Conservation (phyloP, 192 early-diverging fungal genomes). For the Ambispora gerdemannii region DNA sequence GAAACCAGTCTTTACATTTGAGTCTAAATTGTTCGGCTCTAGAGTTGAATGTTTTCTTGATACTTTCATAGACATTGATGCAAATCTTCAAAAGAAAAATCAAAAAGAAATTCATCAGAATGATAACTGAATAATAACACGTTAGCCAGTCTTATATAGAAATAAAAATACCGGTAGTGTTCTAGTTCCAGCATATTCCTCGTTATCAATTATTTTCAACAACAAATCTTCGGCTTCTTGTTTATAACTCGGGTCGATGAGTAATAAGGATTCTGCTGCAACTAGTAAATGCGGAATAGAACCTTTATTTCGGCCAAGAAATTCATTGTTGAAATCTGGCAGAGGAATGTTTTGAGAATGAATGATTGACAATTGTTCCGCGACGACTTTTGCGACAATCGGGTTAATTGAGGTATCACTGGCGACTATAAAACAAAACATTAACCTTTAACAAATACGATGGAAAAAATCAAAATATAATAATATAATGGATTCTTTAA, state of each 20-base stretch:
- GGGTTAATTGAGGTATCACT: conserved; percentile 4
- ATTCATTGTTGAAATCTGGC: conserved; percentile 4
- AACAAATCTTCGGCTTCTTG: conserved; percentile 24
- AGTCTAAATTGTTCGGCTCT: conserved; percentile 22
- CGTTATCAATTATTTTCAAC: background rate
- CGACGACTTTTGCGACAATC: conserved; percentile 19
- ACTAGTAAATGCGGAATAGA: conserved; percentile 27
- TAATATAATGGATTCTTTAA: background rate
- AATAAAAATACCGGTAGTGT: conserved; percentile 16
- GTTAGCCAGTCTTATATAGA: background rate
- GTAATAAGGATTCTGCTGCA: conserved; percentile 17
- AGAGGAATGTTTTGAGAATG: conserved; percentile 2
- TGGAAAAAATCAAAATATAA: background rate
- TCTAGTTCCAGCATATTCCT: conserved; percentile 17
- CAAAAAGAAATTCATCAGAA: background rate
- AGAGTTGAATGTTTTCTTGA: conserved; percentile 9
- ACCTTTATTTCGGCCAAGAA: conserved; percentile 19
- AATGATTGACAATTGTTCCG: conserved; percentile 10
- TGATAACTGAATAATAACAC: background rate
- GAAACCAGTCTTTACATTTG: conserved; percentile 30
- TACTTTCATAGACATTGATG: conserved; percentile 12
- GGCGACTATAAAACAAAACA: background rate
- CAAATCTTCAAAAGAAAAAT: conserved; percentile 11
- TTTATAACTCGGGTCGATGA: conserved; percentile 16
- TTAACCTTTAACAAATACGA: no score